Base-by-base conservation (phyloP, 441 rosid species). In the Biscutella laevigata region DNA sequence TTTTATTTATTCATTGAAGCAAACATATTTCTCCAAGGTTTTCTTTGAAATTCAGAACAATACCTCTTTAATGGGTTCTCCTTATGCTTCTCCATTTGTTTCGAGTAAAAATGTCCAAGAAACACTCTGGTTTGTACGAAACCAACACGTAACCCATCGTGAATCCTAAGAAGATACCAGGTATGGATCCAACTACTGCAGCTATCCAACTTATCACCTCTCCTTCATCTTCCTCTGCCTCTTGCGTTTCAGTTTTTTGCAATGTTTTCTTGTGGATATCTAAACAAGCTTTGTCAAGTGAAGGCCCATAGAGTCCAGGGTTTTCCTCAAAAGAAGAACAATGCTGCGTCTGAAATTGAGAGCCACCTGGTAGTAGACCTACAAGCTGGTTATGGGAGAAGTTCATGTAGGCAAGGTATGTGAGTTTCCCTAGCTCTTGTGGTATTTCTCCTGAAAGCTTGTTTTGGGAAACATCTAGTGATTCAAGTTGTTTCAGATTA, bases 351-450 rank as follows among this genome's bases (percentile, higher is more conserved):
- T 4, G 22, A 25, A 69, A 63, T 7, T 69, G 62, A 1, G 6
- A 4, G 0, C 39, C 65, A 4, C 21, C 12, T 2, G 72, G 72
- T 17, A 62, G 21, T 0, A 9, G 26, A 36, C 73, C 70, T 0
- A 15, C 11, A 6, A 65, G 43, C 4, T 17, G 22, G 33, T 70
- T 66, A 4, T 14, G 30, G 1, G 66, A 57, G 12, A 72, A 67
- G 32, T 72, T 70, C 8, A 64, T 0, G 4, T 61, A 43, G 21
- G 51, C 67, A 2, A n/a, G 74, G 57, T 1, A 72, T 6, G 4
- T 4, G 10, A 17, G 27, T 6, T 20, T 5, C 14, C 14, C 4
- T 17, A 17, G 20, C 20, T 17, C 20, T 17, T 17, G 20, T 17
- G 20, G 20, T 1, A 17, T 17, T 17, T 17, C 20, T 1, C 20